phyloP scores from a whole-genome alignment of 257 asterid species.

The Nicotiana attenuata region DNA sequence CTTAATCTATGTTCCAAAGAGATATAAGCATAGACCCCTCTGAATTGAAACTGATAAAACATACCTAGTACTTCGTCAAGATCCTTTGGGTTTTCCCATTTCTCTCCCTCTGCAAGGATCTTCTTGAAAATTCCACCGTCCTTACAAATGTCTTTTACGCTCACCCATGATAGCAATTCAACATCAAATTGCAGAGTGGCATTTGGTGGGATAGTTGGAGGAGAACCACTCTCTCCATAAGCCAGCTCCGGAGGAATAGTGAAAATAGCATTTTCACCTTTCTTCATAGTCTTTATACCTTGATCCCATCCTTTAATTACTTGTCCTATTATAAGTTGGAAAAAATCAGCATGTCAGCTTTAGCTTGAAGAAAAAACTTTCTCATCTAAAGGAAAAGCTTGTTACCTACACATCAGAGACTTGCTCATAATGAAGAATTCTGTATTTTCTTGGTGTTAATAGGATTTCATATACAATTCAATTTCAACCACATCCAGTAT shows the following conservation, averaged over 20 bases:
- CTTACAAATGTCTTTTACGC: conserved; percentile 75
- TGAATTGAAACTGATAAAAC: background rate
- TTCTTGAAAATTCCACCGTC: conserved; percentile 74
- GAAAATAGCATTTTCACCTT: conserved; percentile 65
- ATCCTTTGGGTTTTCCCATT: conserved; percentile 77
- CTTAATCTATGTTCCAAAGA: background rate
- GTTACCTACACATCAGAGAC: background rate
- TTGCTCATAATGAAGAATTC: background rate
- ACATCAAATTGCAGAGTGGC: conserved; percentile 75
- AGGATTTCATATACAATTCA: background rate
- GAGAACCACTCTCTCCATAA: conserved; percentile 72
- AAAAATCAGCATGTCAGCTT: background rate
- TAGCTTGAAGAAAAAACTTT: background rate
- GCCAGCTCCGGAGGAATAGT: conserved; percentile 70
- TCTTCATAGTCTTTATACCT: conserved; percentile 75
- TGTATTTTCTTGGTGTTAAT: background rate
- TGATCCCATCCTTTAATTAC: conserved; percentile 76
- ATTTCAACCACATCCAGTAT: background rate
- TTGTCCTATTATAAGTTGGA: conserved; percentile 42
- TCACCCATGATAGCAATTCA: conserved; percentile 60
- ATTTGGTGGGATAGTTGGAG: conserved; percentile 71
- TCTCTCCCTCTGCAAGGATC: conserved; percentile 54
- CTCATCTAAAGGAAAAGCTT: background rate
- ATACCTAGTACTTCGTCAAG: conserved; percentile 60
- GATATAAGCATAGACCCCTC: background rate